Conservation (phyloP, 257 asterid genomes). For the Salvia rosmarinus region DNA sequence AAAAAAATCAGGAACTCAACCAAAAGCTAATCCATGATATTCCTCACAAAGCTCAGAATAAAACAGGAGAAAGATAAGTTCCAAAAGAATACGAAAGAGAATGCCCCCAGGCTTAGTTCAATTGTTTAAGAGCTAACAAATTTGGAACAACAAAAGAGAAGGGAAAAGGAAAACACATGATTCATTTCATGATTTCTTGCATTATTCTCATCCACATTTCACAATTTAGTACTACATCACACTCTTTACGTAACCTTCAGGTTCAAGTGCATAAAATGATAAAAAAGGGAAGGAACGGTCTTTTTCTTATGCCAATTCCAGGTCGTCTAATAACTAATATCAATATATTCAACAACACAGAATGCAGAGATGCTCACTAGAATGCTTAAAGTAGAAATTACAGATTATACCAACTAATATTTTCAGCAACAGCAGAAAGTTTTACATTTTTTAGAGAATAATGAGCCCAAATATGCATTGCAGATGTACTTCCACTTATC, state of each 20-base stretch:
- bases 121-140: no score
- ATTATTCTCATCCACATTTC: slow-evolving; percentile 8
- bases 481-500: slow-evolving; percentile 12
- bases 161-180: neutral
- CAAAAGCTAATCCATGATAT: slow-evolving; percentile 7
- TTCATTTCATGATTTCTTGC: neutral
- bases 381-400: neutral
- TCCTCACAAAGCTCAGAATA: neutral
- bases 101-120: no score
- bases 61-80: neutral
- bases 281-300: slow-evolving; percentile 20
- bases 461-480: neutral
- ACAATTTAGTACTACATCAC: slow-evolving; percentile 2
- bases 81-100: neutral
- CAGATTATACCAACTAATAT: neutral
- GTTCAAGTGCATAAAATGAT: slow-evolving; percentile 14
- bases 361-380: neutral
- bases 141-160: no score
- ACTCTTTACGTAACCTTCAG: neutral
- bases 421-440: slow-evolving; percentile 25
- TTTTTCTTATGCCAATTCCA: slow-evolving; percentile 19
- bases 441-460: neutral
- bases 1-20: neutral
- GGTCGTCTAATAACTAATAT: neutral
- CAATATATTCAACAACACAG: slow-evolving; percentile 12